Base-by-base conservation (phyloP, 225 moss, liverwort and hornwort genomes). In the Climacium dendroides region DNA sequence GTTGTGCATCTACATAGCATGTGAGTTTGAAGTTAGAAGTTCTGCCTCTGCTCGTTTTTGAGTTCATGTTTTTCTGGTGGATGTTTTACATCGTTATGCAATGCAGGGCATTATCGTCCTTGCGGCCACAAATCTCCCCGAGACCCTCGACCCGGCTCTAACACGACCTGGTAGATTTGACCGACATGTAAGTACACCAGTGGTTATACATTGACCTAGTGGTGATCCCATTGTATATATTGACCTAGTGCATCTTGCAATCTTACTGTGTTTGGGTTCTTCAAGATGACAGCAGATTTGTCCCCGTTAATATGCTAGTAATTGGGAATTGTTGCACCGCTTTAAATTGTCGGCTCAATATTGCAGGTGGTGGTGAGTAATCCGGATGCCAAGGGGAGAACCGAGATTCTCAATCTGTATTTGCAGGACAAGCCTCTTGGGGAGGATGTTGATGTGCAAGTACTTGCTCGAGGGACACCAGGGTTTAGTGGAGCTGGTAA, bases 141-240 rank as follows among this genome's bases (percentile, higher is more conserved):
- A 99, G 90, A 99, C 99, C 48, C 94, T 99, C 87, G 99, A 99
- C 91, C 99, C 99, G 74, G 99, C 99, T 39, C 83, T 99, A 60
- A 99, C 96, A 79, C 95, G 99, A 86, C 99, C 99, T 74, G 99
- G 99, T 89, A 94, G 99, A 92, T 99, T 99, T 92, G 99, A 99
- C 84, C 93, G 99, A 86, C 99, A 99, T 94, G 99, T 99, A 82
- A 94, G 98, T 92, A 65, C 30, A 75, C 29, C 41, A n/a, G 12
- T 65, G n/a, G 5, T 76, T 62, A 48, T 50, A 67, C 80, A 41
- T 67, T 69, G 41, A 57, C 34, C 35, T n/a, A n/a, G 59, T 39
- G 35, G 50, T 50, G 23, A 80, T 65, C 41, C 25, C 25, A 59
- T 74, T 60, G 16, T 48, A 41, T 70, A 47, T 30, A 26, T 67